phyloP scores from a whole-genome alignment of 352 stramenopile species.

The Aphanomyces cochlioides region DNA sequence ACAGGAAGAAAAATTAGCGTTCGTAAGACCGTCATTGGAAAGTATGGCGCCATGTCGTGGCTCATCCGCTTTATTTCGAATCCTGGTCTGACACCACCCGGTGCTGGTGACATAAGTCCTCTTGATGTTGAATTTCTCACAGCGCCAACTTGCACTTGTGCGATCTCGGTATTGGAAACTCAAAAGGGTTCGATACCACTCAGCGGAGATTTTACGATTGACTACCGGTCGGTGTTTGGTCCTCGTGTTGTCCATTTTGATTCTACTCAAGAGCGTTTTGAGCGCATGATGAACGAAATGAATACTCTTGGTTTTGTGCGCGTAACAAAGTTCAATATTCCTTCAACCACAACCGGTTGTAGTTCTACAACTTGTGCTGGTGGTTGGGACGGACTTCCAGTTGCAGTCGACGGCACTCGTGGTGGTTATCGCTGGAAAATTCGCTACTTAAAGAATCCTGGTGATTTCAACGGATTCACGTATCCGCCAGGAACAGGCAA shows the following conservation, averaged over 20 bases:
- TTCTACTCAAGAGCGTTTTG: conserved; percentile 76
- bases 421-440: conserved; percentile 80
- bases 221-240: conserved; percentile 83
- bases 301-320: conserved; percentile 88
- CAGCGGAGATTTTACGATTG: conserved; percentile 85
- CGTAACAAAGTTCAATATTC: conserved; percentile 87
- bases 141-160: conserved; percentile 29
- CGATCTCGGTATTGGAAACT: conserved; percentile 81
- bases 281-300: conserved; percentile 94
- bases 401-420: conserved; percentile 65
- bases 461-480: conserved; percentile 62
- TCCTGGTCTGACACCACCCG: conserved; percentile 78
- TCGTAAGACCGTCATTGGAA: conserved; percentile 85
- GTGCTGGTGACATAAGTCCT: conserved; percentile 82
- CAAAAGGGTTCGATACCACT: conserved; percentile 83
- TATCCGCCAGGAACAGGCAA: conserved; percentile 78
- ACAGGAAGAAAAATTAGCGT: conserved; percentile 79
- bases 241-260: conserved; percentile 81
- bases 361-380: conserved; percentile 55
- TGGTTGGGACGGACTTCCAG: conserved; percentile 87
- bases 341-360: conserved; percentile 61
- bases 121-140: conserved; percentile 50
- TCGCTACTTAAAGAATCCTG: conserved; percentile 67
- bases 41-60: conserved; percentile 95
- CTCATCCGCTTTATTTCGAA: conserved; percentile 93